Base-by-base conservation (phyloP, 31 red algal genomes). In the Odonthalia washingtoniensis region DNA sequence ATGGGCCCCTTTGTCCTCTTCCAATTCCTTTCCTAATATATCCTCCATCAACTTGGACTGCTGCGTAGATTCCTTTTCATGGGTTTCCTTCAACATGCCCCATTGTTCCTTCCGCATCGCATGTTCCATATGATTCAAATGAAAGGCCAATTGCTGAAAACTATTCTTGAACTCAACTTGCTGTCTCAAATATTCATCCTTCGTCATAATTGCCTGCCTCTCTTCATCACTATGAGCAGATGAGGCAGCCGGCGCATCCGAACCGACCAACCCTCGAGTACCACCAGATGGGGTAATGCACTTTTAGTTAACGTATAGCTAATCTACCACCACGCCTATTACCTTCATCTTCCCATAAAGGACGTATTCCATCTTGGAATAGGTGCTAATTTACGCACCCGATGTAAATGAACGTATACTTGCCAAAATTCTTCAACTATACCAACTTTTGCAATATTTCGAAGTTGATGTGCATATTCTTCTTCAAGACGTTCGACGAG, bases 41-140 rank as follows among this genome's bases (percentile, higher is more conserved):
- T 91, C 90, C 61, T 78, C 49, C 40, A 86, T 91, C 26, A 88
- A 72, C 52, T 74, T 77, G 64, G 88, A 45, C 44, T 78, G 65
- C 6, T 62, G 62, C 74, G 64, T 80, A 46, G 81, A 81, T 45
- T 92, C 90, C n/a, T n/a, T n/a, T n/a, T n/a, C n/a, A n/a, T n/a
- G n/a, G n/a, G n/a, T n/a, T n/a, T n/a, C n/a, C n/a, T n/a, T 91
- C 64, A 5, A 72, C 85, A 39, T 99, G 91, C 46, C n/a, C 89
- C 85, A 88, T 81, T 96, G 86, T 86, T 70, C 83, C 60, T 97
- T 92, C 49, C 92, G 89, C 14, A 70, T 78, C n/a, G 97, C 92
- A 65, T 95, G 95, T 35, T 95, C 92, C 43, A 93, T 84, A 60
- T 95, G 89, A 79, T 99, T 94, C 46, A 99, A 75, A 57, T 92